Conservation (phyloP, 306 rosid genomes). For the Lupinus albus region DNA sequence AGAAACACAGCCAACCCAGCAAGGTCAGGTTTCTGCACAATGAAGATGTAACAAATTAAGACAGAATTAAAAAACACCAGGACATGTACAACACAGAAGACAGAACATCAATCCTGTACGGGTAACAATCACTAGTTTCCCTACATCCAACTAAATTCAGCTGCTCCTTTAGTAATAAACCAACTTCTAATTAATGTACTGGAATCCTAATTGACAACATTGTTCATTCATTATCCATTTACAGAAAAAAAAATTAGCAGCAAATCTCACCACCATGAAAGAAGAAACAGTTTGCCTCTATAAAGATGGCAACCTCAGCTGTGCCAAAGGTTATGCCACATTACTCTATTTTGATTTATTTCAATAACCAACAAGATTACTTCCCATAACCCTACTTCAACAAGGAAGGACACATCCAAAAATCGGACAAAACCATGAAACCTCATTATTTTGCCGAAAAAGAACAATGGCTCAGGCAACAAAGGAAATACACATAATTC, state of each 20-base stretch:
- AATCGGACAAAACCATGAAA: neutral
- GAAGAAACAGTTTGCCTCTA: neutral
- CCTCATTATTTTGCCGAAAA: too few species aligned
- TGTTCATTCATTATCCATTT: neutral
- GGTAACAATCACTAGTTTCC: too few species aligned
- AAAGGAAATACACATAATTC: neutral
- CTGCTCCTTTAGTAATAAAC: too few species aligned
- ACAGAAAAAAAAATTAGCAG: neutral
- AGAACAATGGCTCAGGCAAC: too few species aligned
- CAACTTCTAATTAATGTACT: neutral
- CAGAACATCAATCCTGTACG: neutral
- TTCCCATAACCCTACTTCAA: neutral
- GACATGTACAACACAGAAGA: conserved; percentile 13
- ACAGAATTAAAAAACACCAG: conserved; percentile 16
- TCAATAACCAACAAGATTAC: neutral
- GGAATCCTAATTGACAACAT: conserved; percentile 16
- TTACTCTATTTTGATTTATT: too few species aligned
- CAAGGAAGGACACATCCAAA: neutral
- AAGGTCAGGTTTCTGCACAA: conserved; percentile 78
- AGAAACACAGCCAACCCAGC: conserved; percentile 80
- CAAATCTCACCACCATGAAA: neutral
- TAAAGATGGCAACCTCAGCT: neutral
- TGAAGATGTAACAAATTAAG: conserved; percentile 25
- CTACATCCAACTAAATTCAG: too few species aligned
- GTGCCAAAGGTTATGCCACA: neutral